Conservation (phyloP, 2,329 filamentous ascomycete species). For the Colletotrichum incanum region DNA sequence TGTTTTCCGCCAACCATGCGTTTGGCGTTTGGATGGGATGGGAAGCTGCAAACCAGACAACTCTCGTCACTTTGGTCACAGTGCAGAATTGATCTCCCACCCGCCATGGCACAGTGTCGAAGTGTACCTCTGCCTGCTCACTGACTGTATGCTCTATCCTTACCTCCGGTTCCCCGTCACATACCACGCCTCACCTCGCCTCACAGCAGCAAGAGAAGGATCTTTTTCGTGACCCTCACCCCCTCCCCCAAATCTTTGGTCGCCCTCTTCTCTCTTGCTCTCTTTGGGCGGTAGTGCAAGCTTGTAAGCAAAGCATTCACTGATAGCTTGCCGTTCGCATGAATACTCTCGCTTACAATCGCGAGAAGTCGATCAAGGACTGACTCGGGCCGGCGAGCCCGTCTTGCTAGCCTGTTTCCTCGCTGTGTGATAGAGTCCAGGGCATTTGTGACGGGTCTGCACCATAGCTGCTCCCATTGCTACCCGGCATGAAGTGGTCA, state of each 20-base stretch:
- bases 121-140: background rate
- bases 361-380: background rate
- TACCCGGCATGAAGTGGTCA: background rate
- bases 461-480: background rate
- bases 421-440: too few species aligned
- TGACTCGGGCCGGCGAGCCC: background rate
- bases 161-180: too few species aligned
- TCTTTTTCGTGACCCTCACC: background rate
- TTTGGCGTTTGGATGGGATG: background rate
- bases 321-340: background rate
- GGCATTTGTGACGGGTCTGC: background rate
- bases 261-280: too few species aligned
- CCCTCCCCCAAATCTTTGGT: background rate
- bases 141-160: background rate
- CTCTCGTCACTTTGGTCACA: background rate
- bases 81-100: background rate
- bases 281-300: too few species aligned
- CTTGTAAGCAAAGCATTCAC: background rate
- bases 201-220: background rate
- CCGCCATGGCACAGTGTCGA: background rate
- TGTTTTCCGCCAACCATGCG: background rate
- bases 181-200: background rate
- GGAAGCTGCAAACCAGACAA: background rate
- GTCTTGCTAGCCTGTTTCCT: background rate
- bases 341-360: background rate